A percentile compares a stretch with the other conserved stretches of the same genome.
phyloP scores from a whole-genome alignment of 164 flowering plant species.

The Buxus sempervirens region DNA sequence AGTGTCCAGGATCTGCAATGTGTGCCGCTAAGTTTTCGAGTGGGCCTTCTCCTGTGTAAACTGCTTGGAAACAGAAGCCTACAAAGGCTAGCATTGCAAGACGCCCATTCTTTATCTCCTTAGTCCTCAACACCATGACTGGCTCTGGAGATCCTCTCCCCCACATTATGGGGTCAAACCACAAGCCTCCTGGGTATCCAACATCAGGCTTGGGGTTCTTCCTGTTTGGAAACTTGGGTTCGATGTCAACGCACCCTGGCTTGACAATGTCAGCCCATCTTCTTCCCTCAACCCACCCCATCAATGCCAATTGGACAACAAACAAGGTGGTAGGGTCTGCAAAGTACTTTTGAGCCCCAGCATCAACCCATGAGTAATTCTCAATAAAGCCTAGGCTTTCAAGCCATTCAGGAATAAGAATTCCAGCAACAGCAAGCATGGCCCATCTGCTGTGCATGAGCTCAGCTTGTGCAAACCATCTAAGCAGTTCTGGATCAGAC shows the following conservation, averaged over 20 bases:
- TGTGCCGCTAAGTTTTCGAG: slow-evolving; percentile 69
- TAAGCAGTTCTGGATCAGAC: slow-evolving; percentile 69
- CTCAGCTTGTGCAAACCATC: slow-evolving; percentile 93
- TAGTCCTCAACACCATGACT: slow-evolving; percentile 85
- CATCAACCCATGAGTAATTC: slow-evolving; percentile 71
- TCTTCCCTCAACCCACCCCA: slow-evolving; percentile 93
- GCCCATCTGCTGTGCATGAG: slow-evolving; percentile 88
- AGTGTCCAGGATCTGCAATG: slow-evolving; percentile 86
- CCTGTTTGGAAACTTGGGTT: slow-evolving; percentile 56
- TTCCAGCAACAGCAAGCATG: slow-evolving; percentile 87
- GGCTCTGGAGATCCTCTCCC: slow-evolving; percentile 91
- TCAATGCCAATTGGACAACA: slow-evolving; percentile 57
- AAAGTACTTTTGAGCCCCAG: slow-evolving; percentile 68
- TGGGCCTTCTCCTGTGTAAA: slow-evolving; percentile 78
- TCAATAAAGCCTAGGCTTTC: slow-evolving; percentile 61
- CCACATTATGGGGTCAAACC: slow-evolving; percentile 88
- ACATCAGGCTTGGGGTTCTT: slow-evolving; percentile 68
- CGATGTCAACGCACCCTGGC: slow-evolving; percentile 75
- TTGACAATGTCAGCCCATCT: slow-evolving; percentile 82
- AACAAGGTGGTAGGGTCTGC: slow-evolving; percentile 71
- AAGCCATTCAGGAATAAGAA: slow-evolving; percentile 75
- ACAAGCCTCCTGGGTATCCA: slow-evolving; percentile 89
- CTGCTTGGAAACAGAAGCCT: slow-evolving; percentile 77
- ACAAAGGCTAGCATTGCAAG: slow-evolving; percentile 85
- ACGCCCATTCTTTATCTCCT: slow-evolving; percentile 88